Evolutionary conservation across 805 yeast genomes (phyloP).

Genomic region (Nakazawaea populi): DNA sequence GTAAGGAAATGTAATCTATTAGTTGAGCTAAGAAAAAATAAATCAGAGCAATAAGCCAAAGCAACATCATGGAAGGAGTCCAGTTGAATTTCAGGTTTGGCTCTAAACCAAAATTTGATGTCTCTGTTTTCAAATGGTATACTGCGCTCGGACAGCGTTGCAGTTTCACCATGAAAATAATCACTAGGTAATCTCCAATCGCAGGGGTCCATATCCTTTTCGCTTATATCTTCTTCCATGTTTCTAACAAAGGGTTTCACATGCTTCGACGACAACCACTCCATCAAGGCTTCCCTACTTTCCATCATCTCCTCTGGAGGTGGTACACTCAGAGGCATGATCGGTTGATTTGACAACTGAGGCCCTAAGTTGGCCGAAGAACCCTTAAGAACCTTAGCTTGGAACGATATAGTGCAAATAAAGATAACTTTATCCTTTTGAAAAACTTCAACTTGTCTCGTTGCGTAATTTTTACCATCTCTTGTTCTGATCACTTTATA

Average conservation of each 20-base stretch:
- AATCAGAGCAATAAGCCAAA: conserved; percentile 54
- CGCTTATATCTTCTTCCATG: conserved; percentile 17
- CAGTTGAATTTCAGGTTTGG: conserved; percentile 10
- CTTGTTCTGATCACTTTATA: conserved; percentile 50
- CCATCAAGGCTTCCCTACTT: conserved; percentile 20
- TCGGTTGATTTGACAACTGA: conserved; percentile 22
- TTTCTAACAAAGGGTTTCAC: conserved; percentile 17
- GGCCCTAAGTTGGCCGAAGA: conserved; percentile 24
- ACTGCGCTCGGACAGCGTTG: background rate
- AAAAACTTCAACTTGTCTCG: conserved; percentile 46
- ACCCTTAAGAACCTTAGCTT: conserved; percentile 24
- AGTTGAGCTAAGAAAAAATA: conserved; percentile 44
- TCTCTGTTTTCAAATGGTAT: background rate
- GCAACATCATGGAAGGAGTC: conserved; percentile 46
- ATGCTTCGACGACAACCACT: conserved; percentile 20
- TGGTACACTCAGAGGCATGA: conserved; percentile 21
- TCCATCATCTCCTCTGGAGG: conserved; percentile 22
- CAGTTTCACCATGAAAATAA: conserved; percentile 21
- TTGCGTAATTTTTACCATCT: conserved; percentile 46
- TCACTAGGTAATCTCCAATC: conserved; percentile 26
- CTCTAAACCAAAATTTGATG: conserved; percentile 4
- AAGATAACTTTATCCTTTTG: conserved; percentile 50
- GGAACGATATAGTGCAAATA: conserved; percentile 45
- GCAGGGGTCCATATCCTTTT: conserved; percentile 25
- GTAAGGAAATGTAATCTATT: conserved; percentile 45